Percentiles rank a stretch among this genome's conserved stretches.
phyloP scores from a whole-genome alignment of 176 grass and related monocot species.

The Triticum monococcum region DNA sequence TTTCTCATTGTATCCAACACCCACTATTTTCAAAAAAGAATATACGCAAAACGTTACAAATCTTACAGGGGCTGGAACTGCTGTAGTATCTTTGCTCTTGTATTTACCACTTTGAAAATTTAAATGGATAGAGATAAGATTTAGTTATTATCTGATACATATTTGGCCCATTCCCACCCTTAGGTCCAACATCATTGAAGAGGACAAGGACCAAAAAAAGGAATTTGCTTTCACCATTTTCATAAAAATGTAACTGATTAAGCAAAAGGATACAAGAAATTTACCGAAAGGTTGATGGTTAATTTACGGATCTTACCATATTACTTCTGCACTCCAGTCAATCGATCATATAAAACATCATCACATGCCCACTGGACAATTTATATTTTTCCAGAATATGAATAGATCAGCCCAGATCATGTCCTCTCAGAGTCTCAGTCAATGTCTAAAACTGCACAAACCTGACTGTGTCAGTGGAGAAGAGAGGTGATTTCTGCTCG shows the following conservation, averaged over 20 bases:
- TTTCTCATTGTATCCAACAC: not conserved
- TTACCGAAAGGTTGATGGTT: not conserved
- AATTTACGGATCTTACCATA: not conserved
- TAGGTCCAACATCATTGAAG: not conserved
- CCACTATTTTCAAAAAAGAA: not conserved
- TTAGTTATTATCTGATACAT: not conserved
- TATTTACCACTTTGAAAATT: not conserved
- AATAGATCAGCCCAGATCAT: not conserved
- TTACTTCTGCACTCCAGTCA: not conserved
- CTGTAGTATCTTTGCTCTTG: not conserved
- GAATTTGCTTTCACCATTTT: not conserved
- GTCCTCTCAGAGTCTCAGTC: not conserved
- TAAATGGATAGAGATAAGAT: not conserved
- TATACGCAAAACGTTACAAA: not conserved
- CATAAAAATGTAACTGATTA: not conserved
- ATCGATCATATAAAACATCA: not conserved
- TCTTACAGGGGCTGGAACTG: not conserved
- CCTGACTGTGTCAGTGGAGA: not conserved
- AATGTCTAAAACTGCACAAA: not conserved
- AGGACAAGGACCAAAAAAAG: not conserved
- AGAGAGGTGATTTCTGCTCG: not conserved
- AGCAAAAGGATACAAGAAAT: not conserved
- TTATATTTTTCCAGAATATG: not conserved
- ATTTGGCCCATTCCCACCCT: not conserved
- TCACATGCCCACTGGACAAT: not conserved